Base-by-base conservation (phyloP, 2,329 filamentous ascomycete genomes). In the Didymellaceae sp. region DNA sequence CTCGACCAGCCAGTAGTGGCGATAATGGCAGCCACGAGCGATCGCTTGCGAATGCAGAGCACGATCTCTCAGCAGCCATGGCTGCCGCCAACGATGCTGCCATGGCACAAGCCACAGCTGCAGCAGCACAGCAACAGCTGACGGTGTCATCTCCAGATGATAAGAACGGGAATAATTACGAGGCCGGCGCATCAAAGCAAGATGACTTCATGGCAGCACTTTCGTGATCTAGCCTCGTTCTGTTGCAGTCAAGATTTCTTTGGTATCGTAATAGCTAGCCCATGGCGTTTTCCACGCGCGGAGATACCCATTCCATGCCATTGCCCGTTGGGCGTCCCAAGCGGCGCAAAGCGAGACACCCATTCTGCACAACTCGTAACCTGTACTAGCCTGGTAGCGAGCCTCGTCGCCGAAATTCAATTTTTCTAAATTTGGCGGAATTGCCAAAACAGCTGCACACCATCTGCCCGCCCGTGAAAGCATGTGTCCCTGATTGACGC, bases 81-180 rank as follows among this genome's bases (percentile, higher is more conserved):
- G 70, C 67, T 1, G 71, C 70, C 4, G 71, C 71, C 1, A 72
- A 61, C n/a, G 68, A 69, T 28, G 70, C 69, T 5, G 70, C 68
- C 2, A 63, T 63, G 25, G 69, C 68, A 13, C 69, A 72, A 41
- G 68, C 68, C 4, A 70, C 68, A n/a, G 68, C 67, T 11, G 66
- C 68, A 6, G 65, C 66, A 6, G 66, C 66, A n/a, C 67, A 72
- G 41, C 61, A 68, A 41, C 62, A 65, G 26, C 33, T 71, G 16
- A 58, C 55, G 6, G 47, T 46, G 9, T 61, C 62, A 10, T 61
- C 62, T 1, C 53, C 55, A 7, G 56, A 52, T 30, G 56, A 54
- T 20, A 63, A 53, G 31, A 46, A 35, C n/a, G 54, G 45, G 35
- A 53, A 55, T 39, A 50, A 45, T n/a, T 57, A 55, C 18, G 58